phyloP scores from a whole-genome alignment of 2,329 filamentous ascomycete species.

The Atkinsonella texensis region DNA sequence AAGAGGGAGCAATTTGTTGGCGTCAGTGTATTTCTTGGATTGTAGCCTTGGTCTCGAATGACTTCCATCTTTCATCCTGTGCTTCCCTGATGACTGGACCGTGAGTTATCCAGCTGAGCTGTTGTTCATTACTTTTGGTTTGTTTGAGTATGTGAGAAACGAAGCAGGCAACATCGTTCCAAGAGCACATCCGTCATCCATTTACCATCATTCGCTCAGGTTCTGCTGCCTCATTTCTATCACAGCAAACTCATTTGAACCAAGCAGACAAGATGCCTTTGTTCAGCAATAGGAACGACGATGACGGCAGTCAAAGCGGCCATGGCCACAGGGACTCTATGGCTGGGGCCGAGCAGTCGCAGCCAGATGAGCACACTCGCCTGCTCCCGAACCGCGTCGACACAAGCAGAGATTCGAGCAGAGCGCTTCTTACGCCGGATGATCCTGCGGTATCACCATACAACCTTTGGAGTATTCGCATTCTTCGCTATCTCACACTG shows the following conservation, averaged over 20 bases:
- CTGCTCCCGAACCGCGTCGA: conserved; percentile 59
- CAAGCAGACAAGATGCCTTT: conserved; percentile 19
- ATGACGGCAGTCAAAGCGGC: conserved; percentile 10
- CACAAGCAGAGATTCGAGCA: conserved; percentile 33
- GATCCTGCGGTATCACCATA: conserved; percentile 65
- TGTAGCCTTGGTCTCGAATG: background rate
- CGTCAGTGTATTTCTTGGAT: background rate
- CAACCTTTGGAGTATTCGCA: conserved; percentile 84
- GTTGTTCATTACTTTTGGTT: too few species aligned
- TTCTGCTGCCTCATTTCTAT: background rate
- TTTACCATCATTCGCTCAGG: too few species aligned
- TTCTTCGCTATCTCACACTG: conserved; percentile 66
- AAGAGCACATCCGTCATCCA: background rate
- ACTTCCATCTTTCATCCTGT: background rate
- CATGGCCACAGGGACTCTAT: conserved; percentile 6
- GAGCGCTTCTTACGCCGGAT: conserved; percentile 26
- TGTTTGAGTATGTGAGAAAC: background rate
- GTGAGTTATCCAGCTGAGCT: background rate
- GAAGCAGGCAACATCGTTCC: background rate
- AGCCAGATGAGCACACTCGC: conserved; percentile 44
- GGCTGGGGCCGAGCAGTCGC: conserved; percentile 16
- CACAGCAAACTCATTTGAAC: background rate
- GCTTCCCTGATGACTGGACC: background rate
- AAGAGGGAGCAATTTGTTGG: background rate
- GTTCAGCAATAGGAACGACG: conserved; percentile 17